Evolutionary conservation across 108 stramenopile genomes (phyloP).

Genomic region (Cyclostephanos tholiformis): DNA sequence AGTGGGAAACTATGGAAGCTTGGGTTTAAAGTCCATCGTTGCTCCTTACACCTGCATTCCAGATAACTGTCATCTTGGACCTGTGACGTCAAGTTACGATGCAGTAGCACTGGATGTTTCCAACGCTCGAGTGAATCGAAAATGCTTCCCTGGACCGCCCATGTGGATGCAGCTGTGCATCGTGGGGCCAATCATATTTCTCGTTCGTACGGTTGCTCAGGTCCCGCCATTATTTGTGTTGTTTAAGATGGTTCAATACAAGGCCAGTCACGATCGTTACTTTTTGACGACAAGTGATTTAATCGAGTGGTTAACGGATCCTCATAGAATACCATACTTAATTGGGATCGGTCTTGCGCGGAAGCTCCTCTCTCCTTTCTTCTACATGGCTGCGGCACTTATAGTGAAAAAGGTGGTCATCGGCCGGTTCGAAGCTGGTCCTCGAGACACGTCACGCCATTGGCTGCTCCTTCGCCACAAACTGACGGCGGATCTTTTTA

Average conservation of each 20-base stretch:
- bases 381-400: conserved; percentile 58
- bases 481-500: conserved; percentile 48
- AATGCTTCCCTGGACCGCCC: conserved; percentile 47
- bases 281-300: conserved; percentile 49
- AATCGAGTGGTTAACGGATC: conserved; percentile 62
- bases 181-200: conserved; percentile 38
- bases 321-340: conserved; percentile 60
- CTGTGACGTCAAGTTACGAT: conserved; percentile 54
- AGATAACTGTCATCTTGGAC: conserved; percentile 45
- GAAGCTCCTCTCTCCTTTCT: conserved; percentile 39
- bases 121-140: conserved; percentile 39
- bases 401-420: conserved; percentile 60
- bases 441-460: conserved; percentile 54
- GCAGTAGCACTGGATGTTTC: conserved; percentile 9
- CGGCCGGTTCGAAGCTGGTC: conserved; percentile 59
- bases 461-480: conserved; percentile 51
- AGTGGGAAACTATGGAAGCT: conserved; percentile 51
- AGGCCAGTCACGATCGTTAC: conserved; percentile 10
- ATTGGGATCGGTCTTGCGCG: conserved; percentile 43
- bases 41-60: conserved; percentile 59
- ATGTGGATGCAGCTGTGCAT: conserved; percentile 28
- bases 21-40: conserved; percentile 63
- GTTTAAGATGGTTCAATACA: conserved; percentile 39
- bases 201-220: conserved; percentile 50
- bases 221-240: conserved; percentile 56